Percentiles rank a stretch among this genome's conserved stretches.
These are phyloP conservation scores for Bromus sterilis DNA, from an alignment of 176 grass and related monocot genomes.

Conservation along the genomic window DNA sequence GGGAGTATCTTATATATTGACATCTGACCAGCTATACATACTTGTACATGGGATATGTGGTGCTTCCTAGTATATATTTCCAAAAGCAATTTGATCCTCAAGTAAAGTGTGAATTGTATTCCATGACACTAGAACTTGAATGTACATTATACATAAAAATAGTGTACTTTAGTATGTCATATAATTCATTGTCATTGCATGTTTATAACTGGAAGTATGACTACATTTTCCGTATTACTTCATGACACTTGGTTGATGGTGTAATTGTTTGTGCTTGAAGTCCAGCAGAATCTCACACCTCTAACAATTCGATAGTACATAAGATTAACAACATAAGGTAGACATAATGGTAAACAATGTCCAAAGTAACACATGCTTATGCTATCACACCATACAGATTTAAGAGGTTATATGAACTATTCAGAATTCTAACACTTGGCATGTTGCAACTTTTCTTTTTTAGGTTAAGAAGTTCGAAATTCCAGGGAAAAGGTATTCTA, in stretches of 20 bases:
- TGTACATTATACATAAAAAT: background rate
- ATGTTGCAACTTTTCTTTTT: background rate
- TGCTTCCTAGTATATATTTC: background rate
- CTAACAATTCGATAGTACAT: background rate
- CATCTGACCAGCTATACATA: background rate
- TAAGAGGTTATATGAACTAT: background rate
- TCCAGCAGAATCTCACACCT: background rate
- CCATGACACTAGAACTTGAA: too few species aligned
- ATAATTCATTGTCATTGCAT: background rate
- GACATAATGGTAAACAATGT: background rate
- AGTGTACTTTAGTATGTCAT: background rate
- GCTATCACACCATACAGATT: background rate
- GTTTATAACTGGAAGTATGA: too few species aligned
- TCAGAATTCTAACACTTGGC: background rate
- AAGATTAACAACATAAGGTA: constrained; percentile 2
- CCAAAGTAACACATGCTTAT: background rate
- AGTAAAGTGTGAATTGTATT: background rate
- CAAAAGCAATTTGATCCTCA: background rate
- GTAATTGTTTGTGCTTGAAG: background rate
- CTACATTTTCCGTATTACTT: background rate
- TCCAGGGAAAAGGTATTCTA: background rate
- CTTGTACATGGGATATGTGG: background rate
- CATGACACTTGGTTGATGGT: background rate
- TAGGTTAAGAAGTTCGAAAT: background rate
- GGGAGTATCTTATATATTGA: background rate